Base-by-base conservation (phyloP, 176 grass and related monocot species). In the Themeda triandra region DNA sequence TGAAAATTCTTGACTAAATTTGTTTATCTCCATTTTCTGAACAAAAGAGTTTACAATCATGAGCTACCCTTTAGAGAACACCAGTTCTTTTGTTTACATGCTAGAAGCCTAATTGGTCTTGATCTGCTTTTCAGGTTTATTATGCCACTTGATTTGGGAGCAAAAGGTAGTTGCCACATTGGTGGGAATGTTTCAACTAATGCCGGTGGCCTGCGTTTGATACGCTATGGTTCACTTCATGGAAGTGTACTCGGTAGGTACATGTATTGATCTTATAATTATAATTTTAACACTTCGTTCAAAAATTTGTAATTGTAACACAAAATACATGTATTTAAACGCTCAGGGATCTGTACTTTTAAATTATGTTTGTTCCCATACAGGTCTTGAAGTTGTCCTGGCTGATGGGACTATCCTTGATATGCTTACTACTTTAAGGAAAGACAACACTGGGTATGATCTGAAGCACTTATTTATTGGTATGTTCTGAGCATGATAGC, bases 391-490 rank as follows among this genome's bases (percentile, higher is more conserved):
- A 91, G 93, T 88, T 79, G 96, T 95, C 42, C 81, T 92, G 74
- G 89, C 96, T 64, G 84, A 98, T 92, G 96, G 96, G 82, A 95
- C 91, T 87, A 88, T 98, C 66, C 91, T 98, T 75, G 91, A 98
- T 90, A 95, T 98, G 96, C 92, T 95, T 85, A 85, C 82, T 82
- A 93, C 87, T 75, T 90, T 98, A 84, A 89, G 96, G 36, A 98
- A 98, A 95, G 93, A 98, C 51, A 98, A 95, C 78, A 98, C 96
- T 59, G 96, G 96, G 88, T 98, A 95, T 39, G 89, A 95, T 83
- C 77, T 98, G 83, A 98, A 98, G 78, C 96, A 98, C 85, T 90
- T 98, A 83, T 98, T 95, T 84, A 90, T 98, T 75, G 91, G 96
- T 93, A 85, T 48, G 68, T 66, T 30, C 29, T 23, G 5, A 65